Base-by-base conservation (phyloP, 306 rosid genomes). In the Senna tora region DNA sequence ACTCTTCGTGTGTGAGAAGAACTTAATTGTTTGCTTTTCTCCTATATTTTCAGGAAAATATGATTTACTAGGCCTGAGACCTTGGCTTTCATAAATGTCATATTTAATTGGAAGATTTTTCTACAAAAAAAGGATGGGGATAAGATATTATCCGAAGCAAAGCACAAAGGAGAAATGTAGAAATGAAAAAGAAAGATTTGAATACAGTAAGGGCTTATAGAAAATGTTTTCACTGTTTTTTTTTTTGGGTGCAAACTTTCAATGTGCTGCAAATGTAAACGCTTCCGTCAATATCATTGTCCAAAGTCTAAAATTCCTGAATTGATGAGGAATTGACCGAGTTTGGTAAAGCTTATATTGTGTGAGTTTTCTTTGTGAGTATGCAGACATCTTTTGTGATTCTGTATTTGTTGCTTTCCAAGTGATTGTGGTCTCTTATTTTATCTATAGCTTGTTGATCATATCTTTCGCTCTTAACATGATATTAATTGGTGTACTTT, bases 401-500 rank as follows among this genome's bases (percentile, higher is more conserved):
- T 52, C 45, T 39, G 11, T 45, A 9, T 30, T 45, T 15, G 15
- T 64, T 57, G 57, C 25, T 33, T 53, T 79, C 21, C 16, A 54
- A 33, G 28, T 80, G 36, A 60, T 41, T 46, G 59, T 75, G 67
- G 7, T 54, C 33, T 22, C 46, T 9, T 77, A 33, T 65, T 52
- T 9, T 77, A 33, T 65, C 22, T 41, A 22, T n/a, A 8, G 28
- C 75, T 41, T 59, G 52, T 34, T 71, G 76, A 65, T 51, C 45
- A 54, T 39, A 38, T 56, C 25, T 32, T 68, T 53, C 59, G 46
- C 45, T 17, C 78, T 42, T 56, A 28, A 73, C 21, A 49, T 70
- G 15, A 69, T 53, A 59, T 78, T 42, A 43, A 32, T 66, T 77
- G 68, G 63, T 53, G 60, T 54, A 56, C 28, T 67, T 63, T 67